Conservation (phyloP, 2,329 filamentous ascomycete genomes). For the Meredithiella fracta region DNA sequence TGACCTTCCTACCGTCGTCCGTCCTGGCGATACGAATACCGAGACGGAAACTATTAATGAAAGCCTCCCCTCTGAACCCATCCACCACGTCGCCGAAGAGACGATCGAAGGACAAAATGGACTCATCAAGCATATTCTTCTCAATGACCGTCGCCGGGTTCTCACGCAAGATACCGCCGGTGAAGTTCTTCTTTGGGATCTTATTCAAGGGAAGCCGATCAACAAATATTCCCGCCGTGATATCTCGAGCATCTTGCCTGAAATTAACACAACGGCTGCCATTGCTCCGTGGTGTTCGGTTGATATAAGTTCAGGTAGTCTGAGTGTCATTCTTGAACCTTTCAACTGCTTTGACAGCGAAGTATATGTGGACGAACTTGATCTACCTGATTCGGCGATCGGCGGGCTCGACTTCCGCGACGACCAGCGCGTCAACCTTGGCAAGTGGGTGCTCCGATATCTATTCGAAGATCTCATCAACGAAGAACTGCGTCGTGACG, state of each 20-base stretch:
- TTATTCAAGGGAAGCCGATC: slow-evolving; percentile 74
- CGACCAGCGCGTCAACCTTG: slow-evolving; percentile 90
- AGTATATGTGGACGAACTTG: slow-evolving; percentile 83
- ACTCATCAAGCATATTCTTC: slow-evolving; percentile 76
- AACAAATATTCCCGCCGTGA: slow-evolving; percentile 88
- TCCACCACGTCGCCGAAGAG: slow-evolving; percentile 54
- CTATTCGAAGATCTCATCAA: slow-evolving; percentile 80
- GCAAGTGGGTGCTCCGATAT: slow-evolving; percentile 90
- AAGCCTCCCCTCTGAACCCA: slow-evolving; percentile 34
- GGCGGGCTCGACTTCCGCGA: slow-evolving; percentile 58
- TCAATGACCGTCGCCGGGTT: slow-evolving; percentile 80
- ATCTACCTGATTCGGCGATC: slow-evolving; percentile 42
- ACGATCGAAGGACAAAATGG: slow-evolving; percentile 92
- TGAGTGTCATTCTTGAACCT: slow-evolving; percentile 81
- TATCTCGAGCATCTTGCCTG: slow-evolving; percentile 75
- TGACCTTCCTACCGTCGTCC: slow-evolving; percentile 46
- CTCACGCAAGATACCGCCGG: slow-evolving; percentile 88
- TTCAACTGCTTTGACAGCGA: slow-evolving; percentile 97
- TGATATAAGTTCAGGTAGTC: slow-evolving; percentile 77
- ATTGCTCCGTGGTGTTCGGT: slow-evolving; percentile 95
- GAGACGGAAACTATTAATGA: slow-evolving; percentile 16
- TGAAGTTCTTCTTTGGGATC: slow-evolving; percentile 88
- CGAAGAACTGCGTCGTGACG: slow-evolving; percentile 74
- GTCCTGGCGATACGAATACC: slow-evolving; percentile 33
- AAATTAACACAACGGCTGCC: slow-evolving; percentile 74